phyloP scores from a whole-genome alignment of 2,329 filamentous ascomycete species.

The Exophiala sideris region DNA sequence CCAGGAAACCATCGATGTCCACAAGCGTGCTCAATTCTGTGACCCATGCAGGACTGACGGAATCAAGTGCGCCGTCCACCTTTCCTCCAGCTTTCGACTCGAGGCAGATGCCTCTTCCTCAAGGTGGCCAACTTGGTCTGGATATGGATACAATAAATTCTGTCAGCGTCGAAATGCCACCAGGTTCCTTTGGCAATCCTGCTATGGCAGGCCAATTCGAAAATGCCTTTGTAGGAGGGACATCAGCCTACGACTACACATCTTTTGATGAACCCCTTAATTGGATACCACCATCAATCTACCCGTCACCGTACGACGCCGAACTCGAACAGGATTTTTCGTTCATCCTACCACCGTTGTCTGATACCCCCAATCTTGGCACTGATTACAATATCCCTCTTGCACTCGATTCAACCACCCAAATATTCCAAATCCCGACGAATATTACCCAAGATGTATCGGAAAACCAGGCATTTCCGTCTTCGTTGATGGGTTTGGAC shows the following conservation, averaged over 20 bases:
- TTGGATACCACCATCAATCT: conserved; percentile 38
- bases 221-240: conserved; percentile 7
- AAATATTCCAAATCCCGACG: conserved; percentile 31
- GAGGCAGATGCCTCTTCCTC: background rate
- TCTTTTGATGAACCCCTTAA: conserved; percentile 36
- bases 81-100: background rate
- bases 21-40: background rate
- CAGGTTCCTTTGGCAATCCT: conserved; percentile 5
- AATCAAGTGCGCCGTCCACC: background rate
- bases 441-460: conserved; percentile 45
- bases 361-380: conserved; percentile 11
- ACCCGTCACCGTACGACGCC: conserved; percentile 37
- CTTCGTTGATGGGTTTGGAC: conserved; percentile 7
- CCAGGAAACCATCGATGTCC: conserved; percentile 1
- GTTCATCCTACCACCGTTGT: conserved; percentile 22
- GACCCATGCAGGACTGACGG: background rate
- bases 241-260: conserved; percentile 34
- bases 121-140: background rate
- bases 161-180: conserved; percentile 1
- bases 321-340: conserved; percentile 37
- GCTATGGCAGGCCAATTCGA: conserved; percentile 3
- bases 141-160: background rate
- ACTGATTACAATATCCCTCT: conserved; percentile 16
- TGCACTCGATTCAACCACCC: conserved; percentile 5
- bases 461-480: conserved; percentile 5